A percentile compares a stretch with the other conserved stretches of the same genome.
Evolutionary conservation across 2,329 filamentous ascomycete species (phyloP).

Genomic region (Rutstroemia sydowiana): DNA sequence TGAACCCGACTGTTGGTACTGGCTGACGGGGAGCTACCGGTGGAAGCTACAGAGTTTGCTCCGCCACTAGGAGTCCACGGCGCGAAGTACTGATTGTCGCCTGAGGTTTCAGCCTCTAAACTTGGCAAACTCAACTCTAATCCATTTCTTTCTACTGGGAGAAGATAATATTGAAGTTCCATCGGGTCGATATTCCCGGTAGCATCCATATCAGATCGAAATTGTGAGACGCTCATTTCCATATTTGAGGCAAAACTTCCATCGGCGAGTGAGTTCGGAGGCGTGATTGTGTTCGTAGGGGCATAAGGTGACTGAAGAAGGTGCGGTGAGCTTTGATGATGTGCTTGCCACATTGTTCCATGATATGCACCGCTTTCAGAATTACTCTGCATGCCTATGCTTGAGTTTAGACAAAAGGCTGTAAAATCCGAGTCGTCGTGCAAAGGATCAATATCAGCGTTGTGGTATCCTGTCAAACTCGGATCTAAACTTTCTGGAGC

Average conservation of each 20-base stretch:
- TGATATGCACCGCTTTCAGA: too few species aligned
- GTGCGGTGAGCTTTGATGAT: not conserved
- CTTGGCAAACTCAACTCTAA: not conserved
- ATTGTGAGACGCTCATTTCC: not conserved
- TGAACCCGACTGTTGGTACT: not conserved
- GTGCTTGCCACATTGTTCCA: not conserved
- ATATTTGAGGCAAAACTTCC: not conserved
- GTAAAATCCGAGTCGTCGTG: not conserved
- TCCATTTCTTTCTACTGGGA: not conserved
- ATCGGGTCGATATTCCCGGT: not conserved
- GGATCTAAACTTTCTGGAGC: not conserved
- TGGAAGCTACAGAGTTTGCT: not conserved
- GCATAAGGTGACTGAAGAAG: not conserved
- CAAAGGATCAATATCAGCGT: not conserved
- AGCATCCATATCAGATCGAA: not conserved
- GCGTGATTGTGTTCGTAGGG: not conserved
- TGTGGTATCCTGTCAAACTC: not conserved
- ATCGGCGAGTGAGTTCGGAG: too few species aligned
- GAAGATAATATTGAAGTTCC: not conserved
- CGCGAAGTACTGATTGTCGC: not conserved
- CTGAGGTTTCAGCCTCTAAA: not conserved
- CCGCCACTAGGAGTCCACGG: not conserved
- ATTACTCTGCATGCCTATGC: not conserved
- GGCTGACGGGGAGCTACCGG: not conserved
- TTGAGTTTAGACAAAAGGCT: not conserved